Base-by-base conservation (phyloP, 805 yeast genomes). In the Candida vaughaniae region DNA sequence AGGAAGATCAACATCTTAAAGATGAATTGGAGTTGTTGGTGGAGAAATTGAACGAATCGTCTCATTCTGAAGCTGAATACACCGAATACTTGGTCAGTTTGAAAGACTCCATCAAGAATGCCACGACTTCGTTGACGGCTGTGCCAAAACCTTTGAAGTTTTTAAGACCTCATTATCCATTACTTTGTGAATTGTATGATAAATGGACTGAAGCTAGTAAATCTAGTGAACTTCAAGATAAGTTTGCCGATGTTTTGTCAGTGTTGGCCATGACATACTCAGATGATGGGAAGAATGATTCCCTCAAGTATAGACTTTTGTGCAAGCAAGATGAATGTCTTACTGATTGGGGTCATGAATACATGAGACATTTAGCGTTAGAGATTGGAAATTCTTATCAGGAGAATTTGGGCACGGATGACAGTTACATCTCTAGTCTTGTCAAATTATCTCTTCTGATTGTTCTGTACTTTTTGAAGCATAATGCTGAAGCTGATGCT, bases 111-210 rank as follows among this genome's bases (percentile, higher is more conserved):
- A 90, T 93, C 52, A 79, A 87, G 48, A 95, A 93, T 38, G 85
- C 97, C 9, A 93, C 99, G 3, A 86, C 96, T 25, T 90, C 97
- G 6, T 93, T 93, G 97, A 93, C 99, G 2, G 99, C 99, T 3
- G 99, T 93, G 35, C 99, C 99, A 25, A 93, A 93, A 63, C 99
- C 99, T 4, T 77, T 93, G 65, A 95, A 93, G 69, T 93, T 93
- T 58, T 73, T 93, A 47, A 80, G 96, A 54, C 96, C 97, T 6
- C 86, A 80, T 54, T 93, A 82, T 57, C 80, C 82, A 15, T 53
- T 71, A n/a, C 70, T 93, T 52, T 77, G 78, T 22, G 73, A 69
- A 37, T 64, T 85, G 26, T 85, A 82, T 59, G 80, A 76, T 25
- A 67, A 70, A 23, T 88, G 96, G 96, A 7, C 23, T 10, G 12